phyloP scores from a whole-genome alignment of 306 rosid genomes.

The Cucurbita argyrosperma region DNA sequence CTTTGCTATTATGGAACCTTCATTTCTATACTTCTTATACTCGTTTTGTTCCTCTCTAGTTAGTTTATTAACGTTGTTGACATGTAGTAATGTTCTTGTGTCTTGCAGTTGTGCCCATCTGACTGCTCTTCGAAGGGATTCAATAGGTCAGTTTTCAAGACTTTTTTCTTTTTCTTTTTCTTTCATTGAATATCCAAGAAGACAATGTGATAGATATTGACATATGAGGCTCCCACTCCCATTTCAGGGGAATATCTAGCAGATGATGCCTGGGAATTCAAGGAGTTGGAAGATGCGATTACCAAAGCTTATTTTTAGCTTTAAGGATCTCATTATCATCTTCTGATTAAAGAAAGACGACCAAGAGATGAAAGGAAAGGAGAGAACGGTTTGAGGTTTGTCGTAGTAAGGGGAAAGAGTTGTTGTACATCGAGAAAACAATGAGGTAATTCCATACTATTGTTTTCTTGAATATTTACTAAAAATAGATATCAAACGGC shows the following conservation, averaged over 20 bases:
- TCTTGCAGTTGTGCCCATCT: slow-evolving; percentile 80
- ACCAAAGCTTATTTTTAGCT: slow-evolving; percentile 50
- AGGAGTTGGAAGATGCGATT: slow-evolving; percentile 71
- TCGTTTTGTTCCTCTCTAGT: too few relatives aligned
- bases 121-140: slow-evolving; percentile 86
- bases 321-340: neutral
- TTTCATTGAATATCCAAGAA: neutral
- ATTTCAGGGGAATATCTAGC: slow-evolving; percentile 69
- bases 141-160: slow-evolving; percentile 50
- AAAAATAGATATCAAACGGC: too few relatives aligned
- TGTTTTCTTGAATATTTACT: neutral
- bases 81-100: neutral
- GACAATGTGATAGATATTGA: neutral
- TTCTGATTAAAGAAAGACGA: neutral
- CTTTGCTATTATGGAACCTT: neutral
- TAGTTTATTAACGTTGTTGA: too few relatives aligned
- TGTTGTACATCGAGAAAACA: neutral
- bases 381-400: neutral
- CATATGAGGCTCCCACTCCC: neutral
- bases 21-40: neutral
- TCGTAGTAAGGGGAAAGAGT: neutral
- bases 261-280: slow-evolving; percentile 89
- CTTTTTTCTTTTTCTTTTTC: neutral
- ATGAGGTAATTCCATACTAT: neutral
- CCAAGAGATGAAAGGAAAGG: neutral